These are phyloP conservation scores for Cryptococcus sp. DNA, from an alignment of 1,284 basidiomycete species.

Conservation along the genomic window DNA sequence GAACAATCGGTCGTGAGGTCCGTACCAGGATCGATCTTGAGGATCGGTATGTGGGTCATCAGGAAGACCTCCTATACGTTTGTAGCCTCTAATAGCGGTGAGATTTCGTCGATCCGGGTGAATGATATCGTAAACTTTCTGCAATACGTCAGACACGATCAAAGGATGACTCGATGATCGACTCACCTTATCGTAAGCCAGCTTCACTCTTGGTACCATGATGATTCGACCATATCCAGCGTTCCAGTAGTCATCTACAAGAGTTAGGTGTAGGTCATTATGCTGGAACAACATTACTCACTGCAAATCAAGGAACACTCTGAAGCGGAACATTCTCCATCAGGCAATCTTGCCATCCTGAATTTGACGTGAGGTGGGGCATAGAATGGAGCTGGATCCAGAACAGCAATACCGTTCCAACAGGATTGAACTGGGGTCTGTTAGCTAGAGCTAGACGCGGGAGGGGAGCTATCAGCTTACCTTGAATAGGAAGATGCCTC, in stretches of 20 bases:
- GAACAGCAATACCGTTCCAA: slow-evolving; percentile 91
- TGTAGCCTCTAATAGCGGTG: slow-evolving; percentile 87
- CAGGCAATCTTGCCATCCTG: slow-evolving; percentile 75
- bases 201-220: slow-evolving; percentile 92
- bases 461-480: slow-evolving; percentile 13
- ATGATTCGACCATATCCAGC: slow-evolving; percentile 88
- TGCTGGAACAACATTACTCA: slow-evolving; percentile 39
- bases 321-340: slow-evolving; percentile 83
- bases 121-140: slow-evolving; percentile 89
- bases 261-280: neutral
- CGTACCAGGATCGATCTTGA: slow-evolving; percentile 87
- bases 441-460: neutral
- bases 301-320: slow-evolving; percentile 95
- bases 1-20: slow-evolving; percentile 88
- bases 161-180: neutral
- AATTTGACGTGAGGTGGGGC: slow-evolving; percentile 79
- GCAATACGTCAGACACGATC: slow-evolving; percentile 7
- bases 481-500: slow-evolving; percentile 80
- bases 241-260: slow-evolving; percentile 67
- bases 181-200: slow-evolving; percentile 83
- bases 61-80: slow-evolving; percentile 80
- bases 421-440: slow-evolving; percentile 69
- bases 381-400: slow-evolving; percentile 91
- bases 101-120: slow-evolving; percentile 82
- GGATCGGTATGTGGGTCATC: slow-evolving; percentile 92